Base-by-base conservation (phyloP, 2,329 filamentous ascomycete genomes). In the Alternaria longipes region DNA sequence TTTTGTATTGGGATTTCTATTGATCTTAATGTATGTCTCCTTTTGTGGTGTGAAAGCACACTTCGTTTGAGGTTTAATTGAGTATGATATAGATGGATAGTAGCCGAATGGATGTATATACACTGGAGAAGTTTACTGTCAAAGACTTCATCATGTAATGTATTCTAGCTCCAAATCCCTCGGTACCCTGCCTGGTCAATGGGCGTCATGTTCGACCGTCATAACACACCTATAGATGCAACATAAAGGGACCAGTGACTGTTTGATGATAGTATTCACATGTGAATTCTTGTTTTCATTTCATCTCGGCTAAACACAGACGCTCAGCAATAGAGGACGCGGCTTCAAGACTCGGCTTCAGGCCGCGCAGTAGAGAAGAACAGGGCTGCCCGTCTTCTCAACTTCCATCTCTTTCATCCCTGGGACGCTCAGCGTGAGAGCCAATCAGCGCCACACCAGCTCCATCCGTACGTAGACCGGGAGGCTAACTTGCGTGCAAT, bases 311-410 rank as follows among this genome's bases (percentile, higher is more conserved):
- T 52, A 41, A 52, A 52, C 50, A 52, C 50, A 52, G 16, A 52
- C 36, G 12, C 52, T 46, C 41, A 46, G 38, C 30, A 45, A 24
- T 36, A 54, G 52, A 54, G 52, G 42, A 54, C n/a, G 30, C n/a
- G 40, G 20, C 32, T 26, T 54, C 52, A 24, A 11, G 18, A 46
- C n/a, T 38, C 44, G 16, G 26, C 26, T 32, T 30, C 30, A 56
- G 34, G 12, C 24, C 45, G 18, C 32, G 20, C 4, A 20, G 32
- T 24, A 38, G 44, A 41, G 36, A 34, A 51, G n/a, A 20, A 56
- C 36, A 38, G 51, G 57, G 56, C 55, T 57, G 55, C 55, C 55
- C 55, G 50, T 57, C 54, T 41, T 50, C 54, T 51, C 45, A 34
- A 52, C 55, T 18, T 44, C 24, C 18, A 30, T 42, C 24, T 41